phyloP scores from a whole-genome alignment of 768 basidiomycete genomes.

The Leccinum uliginosum region DNA sequence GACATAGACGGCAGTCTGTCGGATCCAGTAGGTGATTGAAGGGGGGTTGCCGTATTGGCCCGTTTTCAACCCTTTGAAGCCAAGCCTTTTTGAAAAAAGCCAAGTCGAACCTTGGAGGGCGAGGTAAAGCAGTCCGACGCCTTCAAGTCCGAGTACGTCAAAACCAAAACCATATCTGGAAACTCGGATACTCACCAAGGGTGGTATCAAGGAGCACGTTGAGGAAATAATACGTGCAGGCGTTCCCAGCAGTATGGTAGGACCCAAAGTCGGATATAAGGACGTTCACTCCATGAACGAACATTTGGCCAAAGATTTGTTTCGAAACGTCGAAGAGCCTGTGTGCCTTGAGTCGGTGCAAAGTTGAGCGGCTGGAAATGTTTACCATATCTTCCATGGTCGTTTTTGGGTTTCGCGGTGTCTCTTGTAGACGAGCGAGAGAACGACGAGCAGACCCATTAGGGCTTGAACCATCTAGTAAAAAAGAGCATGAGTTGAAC shows the following conservation, averaged over 20 bases:
- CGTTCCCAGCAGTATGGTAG: slow-evolving; percentile 65
- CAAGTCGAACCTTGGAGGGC: slow-evolving; percentile 61
- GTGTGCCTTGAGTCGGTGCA: slow-evolving; percentile 4
- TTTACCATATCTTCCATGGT: slow-evolving; percentile 91
- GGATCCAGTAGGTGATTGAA: slow-evolving; percentile 62
- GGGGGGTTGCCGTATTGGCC: slow-evolving; percentile 90
- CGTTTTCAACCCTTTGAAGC: slow-evolving; percentile 73
- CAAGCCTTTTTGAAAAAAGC: slow-evolving; percentile 58
- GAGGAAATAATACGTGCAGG: slow-evolving; percentile 89
- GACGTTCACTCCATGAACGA: slow-evolving; percentile 76
- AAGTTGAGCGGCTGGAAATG: slow-evolving; percentile 14
- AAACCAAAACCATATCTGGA: not conserved
- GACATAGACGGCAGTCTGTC: slow-evolving; percentile 81
- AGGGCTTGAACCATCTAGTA: slow-evolving; percentile 80
- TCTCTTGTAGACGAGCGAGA: slow-evolving; percentile 83
- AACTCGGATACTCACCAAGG: slow-evolving; percentile 53
- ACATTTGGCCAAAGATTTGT: slow-evolving; percentile 82
- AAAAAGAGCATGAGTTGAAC: not conserved
- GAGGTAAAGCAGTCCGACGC: slow-evolving; percentile 79
- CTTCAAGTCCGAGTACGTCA: slow-evolving; percentile 28
- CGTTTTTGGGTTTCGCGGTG: slow-evolving; percentile 82
- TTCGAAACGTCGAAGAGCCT: slow-evolving; percentile 94
- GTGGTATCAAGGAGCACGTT: slow-evolving; percentile 79
- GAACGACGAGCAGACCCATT: slow-evolving; percentile 89
- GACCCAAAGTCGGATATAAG: slow-evolving; percentile 77